These are phyloP conservation scores for Fusarium goolgardi DNA, from an alignment of 2,329 filamentous ascomycete species.

Conservation along the genomic window DNA sequence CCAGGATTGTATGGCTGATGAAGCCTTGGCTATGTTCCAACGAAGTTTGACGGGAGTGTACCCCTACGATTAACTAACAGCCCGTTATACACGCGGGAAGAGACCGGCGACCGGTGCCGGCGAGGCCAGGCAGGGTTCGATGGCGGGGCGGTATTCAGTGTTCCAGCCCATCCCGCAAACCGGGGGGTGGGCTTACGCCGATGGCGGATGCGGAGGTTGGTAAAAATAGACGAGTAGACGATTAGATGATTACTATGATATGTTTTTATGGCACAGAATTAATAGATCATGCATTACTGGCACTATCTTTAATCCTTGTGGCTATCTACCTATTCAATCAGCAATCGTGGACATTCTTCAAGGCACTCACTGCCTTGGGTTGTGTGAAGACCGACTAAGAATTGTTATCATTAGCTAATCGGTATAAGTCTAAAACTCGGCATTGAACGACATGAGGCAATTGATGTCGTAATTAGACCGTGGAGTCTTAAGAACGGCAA, in stretches of 20 bases:
- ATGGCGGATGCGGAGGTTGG: slow-evolving; percentile 39
- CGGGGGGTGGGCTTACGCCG: slow-evolving; percentile 27
- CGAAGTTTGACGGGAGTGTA: slow-evolving; percentile 34
- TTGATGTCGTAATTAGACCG: slow-evolving; percentile 34
- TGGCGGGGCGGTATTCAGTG: slow-evolving; percentile 13
- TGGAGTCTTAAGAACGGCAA: slow-evolving; percentile 13
- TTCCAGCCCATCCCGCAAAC: slow-evolving; percentile 6
- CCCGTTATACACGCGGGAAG: slow-evolving; percentile 39
- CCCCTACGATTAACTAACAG: slow-evolving; percentile 24
- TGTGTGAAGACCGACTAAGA: background rate
- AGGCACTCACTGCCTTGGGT: too few species aligned
- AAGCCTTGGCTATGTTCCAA: slow-evolving; percentile 31
- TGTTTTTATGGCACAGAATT: slow-evolving; percentile 6
- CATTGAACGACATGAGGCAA: slow-evolving; percentile 6
- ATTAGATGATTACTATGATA: slow-evolving; percentile 7
- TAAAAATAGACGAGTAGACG: slow-evolving; percentile 10
- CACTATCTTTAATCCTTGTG: background rate
- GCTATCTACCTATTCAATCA: background rate
- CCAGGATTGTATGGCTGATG: slow-evolving; percentile 30
- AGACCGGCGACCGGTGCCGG: slow-evolving; percentile 46
- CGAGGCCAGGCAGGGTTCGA: slow-evolving; percentile 15
- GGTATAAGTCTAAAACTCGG: slow-evolving; percentile 1
- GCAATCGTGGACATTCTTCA: background rate
- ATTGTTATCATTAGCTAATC: slow-evolving; percentile 9
- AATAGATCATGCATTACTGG: background rate